Conservation (phyloP, 768 basidiomycete species). For the Sporobolomyces pararoseus region DNA sequence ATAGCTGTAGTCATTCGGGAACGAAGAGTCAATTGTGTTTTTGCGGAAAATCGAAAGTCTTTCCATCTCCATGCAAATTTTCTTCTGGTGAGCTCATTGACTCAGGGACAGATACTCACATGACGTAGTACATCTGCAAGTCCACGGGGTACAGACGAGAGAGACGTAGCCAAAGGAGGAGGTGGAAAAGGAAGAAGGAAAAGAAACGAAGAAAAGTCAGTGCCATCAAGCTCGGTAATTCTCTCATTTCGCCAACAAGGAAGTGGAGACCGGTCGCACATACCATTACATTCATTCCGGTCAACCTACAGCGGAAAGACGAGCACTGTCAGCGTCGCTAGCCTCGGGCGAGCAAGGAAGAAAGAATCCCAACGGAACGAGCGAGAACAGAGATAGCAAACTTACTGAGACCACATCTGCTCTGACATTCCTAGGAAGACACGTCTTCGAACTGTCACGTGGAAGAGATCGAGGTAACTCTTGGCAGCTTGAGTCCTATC, state of each 20-base stretch:
- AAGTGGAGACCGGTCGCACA: slow-evolving; percentile 36
- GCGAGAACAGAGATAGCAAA: too few species aligned
- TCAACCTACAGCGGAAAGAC: slow-evolving; percentile 49
- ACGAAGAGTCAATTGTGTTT: slow-evolving; percentile 43
- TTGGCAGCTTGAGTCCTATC: slow-evolving; percentile 57
- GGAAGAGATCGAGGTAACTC: slow-evolving; percentile 64
- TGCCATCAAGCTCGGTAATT: too few species aligned
- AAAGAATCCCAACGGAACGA: too few species aligned
- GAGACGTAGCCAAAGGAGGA: too few species aligned
- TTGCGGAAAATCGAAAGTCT: too few species aligned
- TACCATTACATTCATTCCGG: slow-evolving; percentile 78
- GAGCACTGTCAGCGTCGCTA: background rate
- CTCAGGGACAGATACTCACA: slow-evolving; percentile 1
- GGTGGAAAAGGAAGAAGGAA: too few species aligned
- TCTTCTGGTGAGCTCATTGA: too few species aligned
- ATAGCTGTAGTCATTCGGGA: slow-evolving; percentile 51
- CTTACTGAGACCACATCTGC: slow-evolving; percentile 64
- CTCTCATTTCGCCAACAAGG: too few species aligned
- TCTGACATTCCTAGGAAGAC: slow-evolving; percentile 66
- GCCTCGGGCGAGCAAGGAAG: background rate
- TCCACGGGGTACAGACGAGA: too few species aligned
- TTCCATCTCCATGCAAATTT: too few species aligned
- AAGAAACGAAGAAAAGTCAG: background rate
- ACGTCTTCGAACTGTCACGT: slow-evolving; percentile 65
- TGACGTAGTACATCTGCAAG: slow-evolving; percentile 8